Conservation (phyloP, 139 green algal genomes). For the Coelastrella sp. region DNA sequence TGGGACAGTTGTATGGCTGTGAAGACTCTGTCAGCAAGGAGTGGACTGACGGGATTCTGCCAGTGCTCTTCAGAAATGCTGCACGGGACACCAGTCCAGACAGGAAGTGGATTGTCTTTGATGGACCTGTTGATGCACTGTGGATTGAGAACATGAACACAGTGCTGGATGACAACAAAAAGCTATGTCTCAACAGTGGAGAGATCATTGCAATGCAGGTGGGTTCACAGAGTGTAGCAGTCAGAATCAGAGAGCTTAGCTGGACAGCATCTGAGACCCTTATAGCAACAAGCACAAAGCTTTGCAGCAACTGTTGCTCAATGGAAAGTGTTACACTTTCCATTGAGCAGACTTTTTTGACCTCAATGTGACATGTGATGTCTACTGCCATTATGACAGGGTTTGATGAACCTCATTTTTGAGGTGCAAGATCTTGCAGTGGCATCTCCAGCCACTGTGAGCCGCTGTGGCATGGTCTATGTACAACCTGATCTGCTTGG, state of each 20-base stretch:
- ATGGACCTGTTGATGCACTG: constrained; percentile 86
- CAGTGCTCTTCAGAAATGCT: constrained; percentile 67
- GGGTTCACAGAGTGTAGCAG: neutral
- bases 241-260: neutral
- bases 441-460: constrained; percentile 84
- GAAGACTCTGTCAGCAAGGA: constrained; percentile 72
- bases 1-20: constrained; percentile 88
- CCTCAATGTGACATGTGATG: too few relatives aligned
- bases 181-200: constrained; percentile 84
- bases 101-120: constrained; percentile 81
- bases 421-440: constrained; percentile 83
- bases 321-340: too few relatives aligned
- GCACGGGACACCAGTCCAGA: constrained; percentile 61
- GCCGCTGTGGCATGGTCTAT: constrained; percentile 88
- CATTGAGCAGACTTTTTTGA: too few relatives aligned
- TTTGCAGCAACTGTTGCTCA: too few relatives aligned
- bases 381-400: too few relatives aligned
- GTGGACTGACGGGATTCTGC: constrained; percentile 86
- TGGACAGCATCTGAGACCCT: neutral
- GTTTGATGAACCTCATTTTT: constrained; percentile 88
- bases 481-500: constrained; percentile 56
- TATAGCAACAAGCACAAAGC: too few relatives aligned
- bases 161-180: constrained; percentile 91
- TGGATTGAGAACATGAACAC: constrained; percentile 95
- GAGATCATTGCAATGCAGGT: constrained; percentile 89